Evolutionary conservation across 768 basidiomycete species (phyloP), one percentile per base, ranked within the genome.

Genomic region (Pleurotus ostreatus): DNA sequence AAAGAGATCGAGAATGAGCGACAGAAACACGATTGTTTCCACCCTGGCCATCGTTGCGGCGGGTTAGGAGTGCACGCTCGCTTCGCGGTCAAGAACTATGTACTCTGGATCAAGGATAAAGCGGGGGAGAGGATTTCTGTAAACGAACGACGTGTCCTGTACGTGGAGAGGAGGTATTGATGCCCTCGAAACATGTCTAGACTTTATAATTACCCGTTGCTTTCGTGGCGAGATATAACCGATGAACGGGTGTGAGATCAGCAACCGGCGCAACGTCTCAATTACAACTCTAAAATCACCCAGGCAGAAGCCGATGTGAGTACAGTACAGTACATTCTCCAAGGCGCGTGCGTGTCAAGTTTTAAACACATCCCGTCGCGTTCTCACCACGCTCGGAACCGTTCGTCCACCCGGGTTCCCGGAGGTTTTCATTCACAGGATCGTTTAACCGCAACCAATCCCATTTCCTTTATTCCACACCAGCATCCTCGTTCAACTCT

Each of bases 1-100:
- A 79, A 78, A 74, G 20, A 99, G 82, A 70, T 99, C 96, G 41
- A 98, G 79, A 22, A 99, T 79, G 26, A 99, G 76, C 2, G 94
- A 94, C 52, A 93, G 66, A 71, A 99, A 98, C 45, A 98, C 92
- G 57, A 94, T 78, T 16, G 77, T 80, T 67, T 95, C 89, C 53
- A 94, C 81, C 63, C 75, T 84, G 41, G 73, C 75, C 84, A 89
- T 90, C 26, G 62, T 59, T 22, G 30, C 52, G 45, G 44, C 39
- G 46, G 43, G 30, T 34, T 37, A 18, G 41, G 40, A 9, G 49
- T 46, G 34, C 6, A 43, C 39, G 23, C 30, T 37, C 23, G 38
- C 20, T 22, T 34, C 38, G 34, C 38, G 25, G 18, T 55, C n/a
- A 46, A 20, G n/a, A 22, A 18, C 16, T 38, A 30, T 26, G 20